Base-by-base conservation (phyloP, 306 rosid genomes). In the Acacia confusa region DNA sequence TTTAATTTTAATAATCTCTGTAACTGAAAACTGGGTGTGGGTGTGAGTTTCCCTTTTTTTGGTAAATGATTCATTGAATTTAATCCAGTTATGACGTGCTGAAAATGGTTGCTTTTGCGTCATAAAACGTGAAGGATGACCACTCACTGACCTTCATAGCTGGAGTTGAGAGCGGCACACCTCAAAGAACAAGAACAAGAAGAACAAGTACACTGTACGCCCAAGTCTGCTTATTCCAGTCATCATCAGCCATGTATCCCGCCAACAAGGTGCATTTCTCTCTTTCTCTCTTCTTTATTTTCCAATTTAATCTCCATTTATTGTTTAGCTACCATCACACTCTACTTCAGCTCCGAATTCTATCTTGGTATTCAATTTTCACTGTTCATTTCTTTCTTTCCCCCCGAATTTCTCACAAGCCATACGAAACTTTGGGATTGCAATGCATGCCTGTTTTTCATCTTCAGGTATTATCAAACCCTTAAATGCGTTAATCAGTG, bases 241-340 rank as follows among this genome's bases (percentile, higher is more conserved):
- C 68, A 89, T 90, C 52, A 14, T 14, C 73, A 61, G 70, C 20
- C 58, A 90, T 89, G 94, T 86, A 82, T 81, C 97, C 90, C 72
- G 75, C 11, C 78, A 77, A 84, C 80, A 88, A 82, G 94, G 97
- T 89, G 48, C 53, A 67, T 74, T 45, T 17, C 40, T 47, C 32
- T 69, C 77, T 44, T 12, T 30, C 19, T 41, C 58, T 8, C 77
- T 65, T 9, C 80, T 36, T 47, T 41, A 27, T 13, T 20, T 36
- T 36, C 78, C 74, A 44, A 27, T 70, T 61, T 66, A 50, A 2
- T 69, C 32, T 60, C 48, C 14, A 3, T 79, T 20, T 71, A n/a
- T 78, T 75, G 25, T 72, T 86, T 86, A 38, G 16, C 65, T 22
- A 36, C 47, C 10, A 36, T n/a, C 57, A 16, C 27, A 36, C 45